Conservation (phyloP, 164 flowering plant genomes). For the Magnolia sinica region DNA sequence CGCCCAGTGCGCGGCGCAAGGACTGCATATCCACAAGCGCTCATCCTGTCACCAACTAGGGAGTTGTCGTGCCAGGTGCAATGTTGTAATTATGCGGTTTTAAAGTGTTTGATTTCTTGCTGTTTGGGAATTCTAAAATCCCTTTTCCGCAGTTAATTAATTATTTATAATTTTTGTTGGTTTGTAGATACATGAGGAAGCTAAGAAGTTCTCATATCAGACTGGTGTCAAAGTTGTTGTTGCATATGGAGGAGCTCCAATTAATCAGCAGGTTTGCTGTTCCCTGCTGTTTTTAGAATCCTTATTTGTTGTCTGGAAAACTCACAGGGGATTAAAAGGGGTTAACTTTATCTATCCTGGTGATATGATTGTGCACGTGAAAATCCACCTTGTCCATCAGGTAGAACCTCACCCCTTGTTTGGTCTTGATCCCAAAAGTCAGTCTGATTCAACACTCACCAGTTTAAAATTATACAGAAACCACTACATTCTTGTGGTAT, state of each 20-base stretch:
- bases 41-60: conserved; percentile 57
- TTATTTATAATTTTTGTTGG: neutral
- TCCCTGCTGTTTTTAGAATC: neutral
- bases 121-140: neutral
- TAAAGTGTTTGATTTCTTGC: neutral
- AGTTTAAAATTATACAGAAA: no score
- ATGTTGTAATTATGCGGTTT: neutral
- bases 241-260: conserved; percentile 66
- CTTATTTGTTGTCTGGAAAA: neutral
- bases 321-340: neutral
- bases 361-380: neutral
- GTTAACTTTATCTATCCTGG: neutral
- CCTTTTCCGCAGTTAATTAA: neutral
- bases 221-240: conserved; percentile 59
- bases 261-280: conserved; percentile 41
- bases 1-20: conserved; percentile 6
- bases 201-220: conserved; percentile 52
- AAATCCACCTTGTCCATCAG: no score
- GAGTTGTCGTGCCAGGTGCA: conserved; percentile 59
- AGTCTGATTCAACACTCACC: no score
- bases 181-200: conserved; percentile 57
- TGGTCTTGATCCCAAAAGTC: no score
- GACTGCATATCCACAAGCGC: conserved; percentile 41
- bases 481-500: no score
- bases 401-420: no score